Percentiles rank a stretch among this genome's conserved stretches.
Evolutionary conservation across 495 filamentous ascomycete species (phyloP).

Genomic region (Tuber umbilicatum): DNA sequence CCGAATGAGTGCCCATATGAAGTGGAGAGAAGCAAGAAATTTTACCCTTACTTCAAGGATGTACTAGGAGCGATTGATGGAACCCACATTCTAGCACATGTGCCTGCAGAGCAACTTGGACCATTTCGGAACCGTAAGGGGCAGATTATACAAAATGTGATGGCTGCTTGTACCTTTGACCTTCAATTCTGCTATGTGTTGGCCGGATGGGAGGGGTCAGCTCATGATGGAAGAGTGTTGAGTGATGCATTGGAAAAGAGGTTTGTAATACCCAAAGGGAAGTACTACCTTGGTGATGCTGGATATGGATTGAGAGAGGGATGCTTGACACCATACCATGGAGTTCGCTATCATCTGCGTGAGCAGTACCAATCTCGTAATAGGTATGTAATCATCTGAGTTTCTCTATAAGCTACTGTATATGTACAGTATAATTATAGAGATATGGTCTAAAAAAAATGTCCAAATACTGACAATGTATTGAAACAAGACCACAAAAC

Average conservation of each 20-base stretch:
- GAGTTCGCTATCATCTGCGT: constrained; percentile 14
- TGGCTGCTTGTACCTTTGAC: constrained; percentile 14
- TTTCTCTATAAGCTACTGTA: too few species aligned
- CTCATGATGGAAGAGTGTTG: constrained; percentile 11
- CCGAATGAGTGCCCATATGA: too few species aligned
- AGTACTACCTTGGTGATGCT: constrained; percentile 22
- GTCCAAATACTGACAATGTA: constrained; percentile 4
- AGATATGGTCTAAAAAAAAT: neutral
- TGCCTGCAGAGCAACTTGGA: neutral
- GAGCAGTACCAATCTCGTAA: neutral
- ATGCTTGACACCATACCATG: constrained; percentile 8
- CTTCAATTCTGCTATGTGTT: constrained; percentile 14
- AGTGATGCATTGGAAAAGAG: constrained; percentile 5
- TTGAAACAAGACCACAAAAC: neutral
- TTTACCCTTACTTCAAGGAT: constrained; percentile 26
- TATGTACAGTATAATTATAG: too few species aligned
- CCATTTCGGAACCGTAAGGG: too few species aligned
- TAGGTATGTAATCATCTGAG: too few species aligned
- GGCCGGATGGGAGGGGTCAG: constrained; percentile 20
- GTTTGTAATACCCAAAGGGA: constrained; percentile 5
- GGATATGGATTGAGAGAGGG: constrained; percentile 6
- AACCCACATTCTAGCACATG: constrained; percentile 17
- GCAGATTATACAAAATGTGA: constrained; percentile 9
- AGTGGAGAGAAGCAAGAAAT: neutral
- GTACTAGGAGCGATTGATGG: constrained; percentile 20